Base-by-base conservation (phyloP, 805 yeast genomes). In the Yarrowia sp. region DNA sequence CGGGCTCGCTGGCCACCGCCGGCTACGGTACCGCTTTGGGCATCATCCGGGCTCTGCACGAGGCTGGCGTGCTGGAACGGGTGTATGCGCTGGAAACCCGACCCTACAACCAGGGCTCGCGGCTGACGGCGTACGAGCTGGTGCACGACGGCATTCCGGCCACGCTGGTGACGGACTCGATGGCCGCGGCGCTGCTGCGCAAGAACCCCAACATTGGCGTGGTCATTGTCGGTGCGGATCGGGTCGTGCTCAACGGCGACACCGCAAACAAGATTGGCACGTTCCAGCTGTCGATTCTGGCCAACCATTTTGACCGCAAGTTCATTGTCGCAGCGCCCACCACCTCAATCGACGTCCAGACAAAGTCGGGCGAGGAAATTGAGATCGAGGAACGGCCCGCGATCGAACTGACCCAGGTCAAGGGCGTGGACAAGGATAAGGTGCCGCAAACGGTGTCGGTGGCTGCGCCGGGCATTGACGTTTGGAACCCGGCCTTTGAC, bases 11-110 rank as follows among this genome's bases (percentile, higher is more conserved):
- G 70, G 99, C 99, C 0, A 94, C 99, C 1, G 91, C 98, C 4
- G 98, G 98, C 1, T 94, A 92, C 76, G 99, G 99, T 40, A 94
- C 99, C 5, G 98, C 98, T 0, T 82, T 94, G 40, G 98, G 99
- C 14, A 91, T 95, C 32, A 87, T 94, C 48, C 85, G 98, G 72
- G 86, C 97, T 0, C 81, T 90, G 71, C 85, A 78, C 67, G 71
- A 77, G 0, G 73, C 80, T 0, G 85, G 87, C 53, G 83, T 82
- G 75, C 79, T 94, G 72, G 82, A 85, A 10, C 92, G 87, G 63
- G 95, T 89, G 0, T 95, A 87, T 73, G 94, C 97, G 7, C 83
- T 94, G 74, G 99, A 94, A 76, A 94, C 99, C 0, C 85, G 99
- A 73, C 99, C 99, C 0, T 95, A 94, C 77, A 92, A 94, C 77